A percentile compares a stretch with the other conserved stretches of the same genome.
These are phyloP conservation scores for Apophysomyces trapeziformis DNA, from an alignment of 371 early-diverging fungal species.

Conservation along the genomic window DNA sequence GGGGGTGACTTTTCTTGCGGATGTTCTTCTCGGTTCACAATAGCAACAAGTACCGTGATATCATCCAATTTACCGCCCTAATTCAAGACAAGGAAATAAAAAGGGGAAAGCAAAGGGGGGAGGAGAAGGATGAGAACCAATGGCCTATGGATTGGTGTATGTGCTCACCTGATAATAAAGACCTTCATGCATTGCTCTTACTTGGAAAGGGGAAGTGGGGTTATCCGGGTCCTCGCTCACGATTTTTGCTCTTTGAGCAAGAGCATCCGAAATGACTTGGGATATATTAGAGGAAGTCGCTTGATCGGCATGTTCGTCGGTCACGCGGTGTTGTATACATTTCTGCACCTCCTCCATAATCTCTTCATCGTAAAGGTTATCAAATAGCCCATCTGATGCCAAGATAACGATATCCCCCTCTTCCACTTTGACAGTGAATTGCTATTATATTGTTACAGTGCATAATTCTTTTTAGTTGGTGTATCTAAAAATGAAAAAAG, in stretches of 20 bases:
- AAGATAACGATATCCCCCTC: slow-evolving; percentile 77
- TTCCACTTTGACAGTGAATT: slow-evolving; percentile 75
- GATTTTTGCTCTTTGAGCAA: slow-evolving; percentile 75
- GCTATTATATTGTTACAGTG: slow-evolving; percentile 2
- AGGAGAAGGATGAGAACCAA: neutral
- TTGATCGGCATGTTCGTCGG: slow-evolving; percentile 7
- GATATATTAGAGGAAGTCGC: slow-evolving; percentile 48
- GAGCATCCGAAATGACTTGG: slow-evolving; percentile 74
- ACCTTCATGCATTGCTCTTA: slow-evolving; percentile 80
- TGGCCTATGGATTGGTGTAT: neutral
- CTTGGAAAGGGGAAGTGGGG: slow-evolving; percentile 87
- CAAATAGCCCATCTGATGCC: slow-evolving; percentile 80
- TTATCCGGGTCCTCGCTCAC: slow-evolving; percentile 81
- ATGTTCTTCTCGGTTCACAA: slow-evolving; percentile 23
- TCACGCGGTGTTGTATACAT: slow-evolving; percentile 18
- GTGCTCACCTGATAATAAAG: slow-evolving; percentile 62
- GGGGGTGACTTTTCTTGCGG: slow-evolving; percentile 29
- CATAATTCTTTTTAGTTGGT: neutral
- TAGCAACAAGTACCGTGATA: slow-evolving; percentile 4
- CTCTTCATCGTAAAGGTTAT: slow-evolving; percentile 84
- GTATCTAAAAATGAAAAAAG: slow-evolving; percentile 2
- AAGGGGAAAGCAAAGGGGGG: neutral
- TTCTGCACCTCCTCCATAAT: slow-evolving; percentile 62
- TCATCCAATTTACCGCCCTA: slow-evolving; percentile 3
- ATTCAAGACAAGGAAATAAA: neutral